Evolutionary conservation across 805 yeast genomes (phyloP).

Genomic region (Yamadazyma scolyti): DNA sequence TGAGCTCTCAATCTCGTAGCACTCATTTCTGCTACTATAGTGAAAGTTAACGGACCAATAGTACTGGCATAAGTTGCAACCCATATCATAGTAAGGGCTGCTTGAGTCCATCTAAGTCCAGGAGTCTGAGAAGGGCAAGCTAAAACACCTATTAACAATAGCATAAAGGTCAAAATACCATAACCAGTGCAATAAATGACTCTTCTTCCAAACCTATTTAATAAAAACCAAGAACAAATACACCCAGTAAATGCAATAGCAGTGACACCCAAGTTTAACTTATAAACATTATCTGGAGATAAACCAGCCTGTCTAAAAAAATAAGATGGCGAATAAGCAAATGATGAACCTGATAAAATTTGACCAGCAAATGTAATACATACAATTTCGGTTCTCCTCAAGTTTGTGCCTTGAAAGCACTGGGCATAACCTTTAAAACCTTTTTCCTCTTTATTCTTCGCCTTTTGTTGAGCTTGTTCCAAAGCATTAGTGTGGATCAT

Average conservation of each 20-base stretch:
- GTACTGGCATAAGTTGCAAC: conserved; percentile 35
- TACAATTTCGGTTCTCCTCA: conserved; percentile 49
- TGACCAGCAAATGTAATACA: conserved; percentile 42
- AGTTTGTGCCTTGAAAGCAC: conserved; percentile 45
- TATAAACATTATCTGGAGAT: conserved; percentile 23
- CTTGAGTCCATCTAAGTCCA: conserved; percentile 18
- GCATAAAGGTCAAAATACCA: conserved; percentile 22
- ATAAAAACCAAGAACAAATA: conserved; percentile 22
- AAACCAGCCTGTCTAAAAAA: conserved; percentile 50
- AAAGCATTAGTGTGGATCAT: conserved; percentile 27
- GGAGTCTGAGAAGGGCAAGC: conserved; percentile 12
- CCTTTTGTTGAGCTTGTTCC: conserved; percentile 25
- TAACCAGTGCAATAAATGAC: conserved; percentile 35
- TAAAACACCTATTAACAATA: conserved; percentile 39
- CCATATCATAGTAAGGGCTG: conserved; percentile 15
- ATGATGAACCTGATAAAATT: conserved; percentile 41
- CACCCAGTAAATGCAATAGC: conserved; percentile 25
- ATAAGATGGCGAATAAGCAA: conserved; percentile 46
- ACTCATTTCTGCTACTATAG: conserved; percentile 36
- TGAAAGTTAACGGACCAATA: conserved; percentile 38
- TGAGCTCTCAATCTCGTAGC: conserved; percentile 34
- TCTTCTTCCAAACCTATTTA: conserved; percentile 36
- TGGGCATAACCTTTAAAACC: conserved; percentile 28
- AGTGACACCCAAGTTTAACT: conserved; percentile 25
- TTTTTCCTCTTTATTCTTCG: conserved; percentile 19